Evolutionary conservation across 352 stramenopile genomes (phyloP), one percentile per base, ranked within the genome.

Genomic region (Pythium coloratum): DNA sequence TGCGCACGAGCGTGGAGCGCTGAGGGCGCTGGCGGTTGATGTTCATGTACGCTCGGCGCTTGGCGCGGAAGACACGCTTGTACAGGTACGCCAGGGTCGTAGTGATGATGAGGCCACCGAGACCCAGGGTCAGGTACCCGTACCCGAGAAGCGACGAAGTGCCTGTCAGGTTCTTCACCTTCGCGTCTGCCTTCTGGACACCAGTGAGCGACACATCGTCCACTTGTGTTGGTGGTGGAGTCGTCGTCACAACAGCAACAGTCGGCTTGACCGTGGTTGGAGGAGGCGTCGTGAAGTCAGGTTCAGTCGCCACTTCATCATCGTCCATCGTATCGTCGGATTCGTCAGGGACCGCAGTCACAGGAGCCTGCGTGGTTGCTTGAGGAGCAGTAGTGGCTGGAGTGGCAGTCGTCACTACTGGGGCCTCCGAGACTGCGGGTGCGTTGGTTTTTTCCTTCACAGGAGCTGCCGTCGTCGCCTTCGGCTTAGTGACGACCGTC

Each of bases 51-150:
- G 80, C 62, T 63, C 84, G 80, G 33, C 75, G 78, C 64, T 73
- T 59, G 4, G 74, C 76, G 7, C 76, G 75, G 75, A 92, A 92
- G 14, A 94, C 75, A 18, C 82, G 86, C 47, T 76, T 75, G 67
- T 94, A 94, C 46, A 92, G 73, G 59, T 86, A 87, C 57, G 76
- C 69, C 42, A 92, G 30, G 1, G 85, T 89, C 26, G 82, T 50
- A 12, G 76, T 63, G 70, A 92, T 82, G 62, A 94, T 73, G 55
- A 92, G 57, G 2, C 74, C 79, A 28, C 86, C 86, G 3, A 79
- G 81, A 30, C 63, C 81, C 20, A 94, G 76, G 34, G 88, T 86
- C 56, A 90, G 42, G 64, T 90, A 88, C 12, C 86, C 86, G 26
- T 90, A 77, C 24, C 69, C 66, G 18, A 85, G 71, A 62, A 94